These are phyloP conservation scores for Pleurotus tuoliensis DNA, from an alignment of 768 basidiomycete genomes.

Conservation along the genomic window DNA sequence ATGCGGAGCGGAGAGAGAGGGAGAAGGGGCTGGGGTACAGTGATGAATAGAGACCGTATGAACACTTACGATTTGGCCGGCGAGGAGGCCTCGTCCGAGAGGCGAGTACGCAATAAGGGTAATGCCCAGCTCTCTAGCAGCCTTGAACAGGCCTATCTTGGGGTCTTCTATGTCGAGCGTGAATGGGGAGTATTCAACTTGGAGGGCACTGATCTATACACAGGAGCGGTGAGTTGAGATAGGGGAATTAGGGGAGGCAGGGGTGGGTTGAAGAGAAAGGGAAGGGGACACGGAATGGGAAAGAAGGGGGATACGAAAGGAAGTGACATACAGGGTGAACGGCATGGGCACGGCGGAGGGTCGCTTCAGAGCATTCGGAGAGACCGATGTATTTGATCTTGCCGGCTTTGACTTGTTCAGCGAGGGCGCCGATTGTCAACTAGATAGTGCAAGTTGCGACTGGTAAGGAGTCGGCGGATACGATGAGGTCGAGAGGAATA, in stretches of 20 bases:
- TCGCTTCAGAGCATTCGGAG: slow-evolving; percentile 41
- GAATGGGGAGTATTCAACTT: slow-evolving; percentile 39
- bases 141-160: slow-evolving; percentile 32
- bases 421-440: slow-evolving; percentile 30
- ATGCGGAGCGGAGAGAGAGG: not conserved
- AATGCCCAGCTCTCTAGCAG: slow-evolving; percentile 40
- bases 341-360: slow-evolving; percentile 44
- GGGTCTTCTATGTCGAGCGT: slow-evolving; percentile 40
- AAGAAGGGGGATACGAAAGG: not conserved
- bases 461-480: too few species aligned
- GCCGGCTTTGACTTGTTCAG: slow-evolving; percentile 33
- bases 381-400: slow-evolving; percentile 49
- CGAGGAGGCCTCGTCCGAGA: slow-evolving; percentile 44
- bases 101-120: slow-evolving; percentile 46
- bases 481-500: not conserved
- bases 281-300: not conserved
- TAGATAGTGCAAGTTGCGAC: slow-evolving; percentile 8
- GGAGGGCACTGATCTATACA: slow-evolving; percentile 19
- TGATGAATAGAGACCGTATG: not conserved
- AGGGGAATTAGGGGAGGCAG: not conserved
- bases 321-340: slow-evolving; percentile 33
- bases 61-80: slow-evolving; percentile 36
- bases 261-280: not conserved
- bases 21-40: not conserved
- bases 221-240: too few species aligned